A percentile compares a stretch with the other conserved stretches of the same genome.
Evolutionary conservation across 1,139 yeast species (phyloP).

Genomic region (Kodamaea anthophila): DNA sequence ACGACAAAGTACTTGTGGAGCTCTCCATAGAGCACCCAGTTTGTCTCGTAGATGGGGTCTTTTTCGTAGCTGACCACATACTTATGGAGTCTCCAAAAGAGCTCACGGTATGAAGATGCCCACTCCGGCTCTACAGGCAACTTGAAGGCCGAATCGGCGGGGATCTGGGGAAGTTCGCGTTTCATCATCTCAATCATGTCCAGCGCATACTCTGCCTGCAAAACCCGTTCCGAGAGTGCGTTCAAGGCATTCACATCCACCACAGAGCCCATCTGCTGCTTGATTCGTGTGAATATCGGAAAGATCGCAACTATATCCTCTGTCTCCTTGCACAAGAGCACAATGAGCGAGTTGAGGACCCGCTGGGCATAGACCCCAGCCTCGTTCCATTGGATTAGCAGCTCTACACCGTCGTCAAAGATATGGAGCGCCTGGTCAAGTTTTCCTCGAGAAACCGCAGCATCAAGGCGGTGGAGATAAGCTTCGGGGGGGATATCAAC

Average conservation of each 20-base stretch:
- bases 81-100: conserved; percentile 38
- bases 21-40: conserved; percentile 61
- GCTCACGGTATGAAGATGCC: conserved; percentile 24
- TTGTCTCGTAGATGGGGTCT: conserved; percentile 41
- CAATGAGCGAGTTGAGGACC: conserved; percentile 31
- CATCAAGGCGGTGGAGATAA: conserved; percentile 25
- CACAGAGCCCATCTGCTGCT: conserved; percentile 30
- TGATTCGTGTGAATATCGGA: conserved; percentile 29
- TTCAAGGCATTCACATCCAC: conserved; percentile 38
- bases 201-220: conserved; percentile 44
- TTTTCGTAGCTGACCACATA: conserved; percentile 39
- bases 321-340: conserved; percentile 15
- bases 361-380: conserved; percentile 17
- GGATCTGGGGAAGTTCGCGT: conserved; percentile 50
- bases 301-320: conserved; percentile 23
- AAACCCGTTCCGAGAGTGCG: conserved; percentile 40
- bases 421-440: conserved; percentile 21
- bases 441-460: conserved; percentile 25
- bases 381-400: no score
- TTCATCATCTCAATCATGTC: conserved; percentile 56
- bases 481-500: conserved; percentile 19
- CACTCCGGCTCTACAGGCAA: conserved; percentile 22
- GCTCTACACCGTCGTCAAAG: conserved; percentile 28
- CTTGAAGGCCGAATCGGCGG: conserved; percentile 26
- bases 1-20: conserved; percentile 53